A percentile compares a stretch with the other conserved stretches of the same genome.
Conservation (phyloP, 106 monocot species). For the Gastrodia elata region DNA sequence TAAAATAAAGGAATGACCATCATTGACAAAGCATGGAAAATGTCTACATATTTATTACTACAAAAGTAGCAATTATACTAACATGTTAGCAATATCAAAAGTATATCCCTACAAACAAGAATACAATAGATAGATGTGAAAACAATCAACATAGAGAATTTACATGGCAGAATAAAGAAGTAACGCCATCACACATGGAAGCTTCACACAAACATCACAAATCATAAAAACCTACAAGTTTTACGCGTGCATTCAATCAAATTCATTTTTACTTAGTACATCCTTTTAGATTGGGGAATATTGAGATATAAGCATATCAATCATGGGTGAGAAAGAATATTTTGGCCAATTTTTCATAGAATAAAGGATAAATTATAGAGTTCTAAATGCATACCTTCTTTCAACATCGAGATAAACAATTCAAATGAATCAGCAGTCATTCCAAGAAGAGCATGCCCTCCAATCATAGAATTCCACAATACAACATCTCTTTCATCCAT, state of each 20-base stretch:
- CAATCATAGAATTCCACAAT: constrained; percentile 71
- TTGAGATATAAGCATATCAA: no score
- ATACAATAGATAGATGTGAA: background rate
- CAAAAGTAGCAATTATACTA: background rate
- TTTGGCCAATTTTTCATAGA: no score
- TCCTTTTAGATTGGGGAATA: no score
- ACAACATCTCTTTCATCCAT: constrained; percentile 53
- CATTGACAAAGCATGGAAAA: background rate
- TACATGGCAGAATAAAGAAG: background rate
- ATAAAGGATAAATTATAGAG: background rate
- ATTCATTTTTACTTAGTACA: no score
- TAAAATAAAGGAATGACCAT: background rate
- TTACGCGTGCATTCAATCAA: background rate
- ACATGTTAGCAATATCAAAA: background rate
- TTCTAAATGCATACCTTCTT: constrained; percentile 32
- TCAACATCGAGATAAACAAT: constrained; percentile 45
- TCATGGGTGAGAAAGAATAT: no score
- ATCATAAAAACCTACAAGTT: background rate
- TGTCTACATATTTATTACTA: background rate
- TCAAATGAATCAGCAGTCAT: constrained; percentile 26
- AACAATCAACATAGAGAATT: background rate
- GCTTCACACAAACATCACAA: background rate
- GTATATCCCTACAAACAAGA: background rate
- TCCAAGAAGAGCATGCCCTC: constrained; percentile 44
- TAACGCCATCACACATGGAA: background rate